Evolutionary conservation across 192 early-diverging fungal species (phyloP).

Genomic region (Backusella australiensis): DNA sequence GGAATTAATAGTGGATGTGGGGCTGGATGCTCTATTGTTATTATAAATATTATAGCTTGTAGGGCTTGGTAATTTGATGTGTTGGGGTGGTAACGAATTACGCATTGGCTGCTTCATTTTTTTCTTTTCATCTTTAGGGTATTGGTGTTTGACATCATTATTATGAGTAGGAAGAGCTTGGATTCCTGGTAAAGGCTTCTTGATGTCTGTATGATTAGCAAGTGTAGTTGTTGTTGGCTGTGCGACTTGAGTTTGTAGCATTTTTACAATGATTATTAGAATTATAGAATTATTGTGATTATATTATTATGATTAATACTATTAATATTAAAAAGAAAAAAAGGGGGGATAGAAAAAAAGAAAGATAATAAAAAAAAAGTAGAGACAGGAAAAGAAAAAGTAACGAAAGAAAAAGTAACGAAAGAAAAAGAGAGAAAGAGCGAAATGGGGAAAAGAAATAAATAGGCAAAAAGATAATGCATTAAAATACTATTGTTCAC

Average conservation of each 20-base stretch:
- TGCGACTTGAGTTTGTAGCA: background rate
- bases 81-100: background rate
- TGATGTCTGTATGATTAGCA: background rate
- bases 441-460: background rate
- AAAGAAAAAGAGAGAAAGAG: background rate
- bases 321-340: background rate
- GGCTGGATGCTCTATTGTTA: background rate
- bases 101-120: background rate
- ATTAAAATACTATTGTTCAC: constrained; percentile 2
- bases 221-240: background rate
- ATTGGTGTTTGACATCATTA: background rate
- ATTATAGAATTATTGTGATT: background rate
- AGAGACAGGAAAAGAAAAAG: background rate
- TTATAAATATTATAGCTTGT: background rate
- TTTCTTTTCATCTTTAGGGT: background rate
- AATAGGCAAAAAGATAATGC: background rate
- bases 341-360: background rate
- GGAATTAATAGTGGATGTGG: background rate
- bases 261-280: background rate
- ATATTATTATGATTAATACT: background rate
- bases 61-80: constrained; percentile 1
- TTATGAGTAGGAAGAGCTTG: background rate
- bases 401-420: background rate
- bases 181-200: background rate
- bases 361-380: background rate